Conservation (phyloP, 805 yeast genomes). For the Candida yuanshanica region DNA sequence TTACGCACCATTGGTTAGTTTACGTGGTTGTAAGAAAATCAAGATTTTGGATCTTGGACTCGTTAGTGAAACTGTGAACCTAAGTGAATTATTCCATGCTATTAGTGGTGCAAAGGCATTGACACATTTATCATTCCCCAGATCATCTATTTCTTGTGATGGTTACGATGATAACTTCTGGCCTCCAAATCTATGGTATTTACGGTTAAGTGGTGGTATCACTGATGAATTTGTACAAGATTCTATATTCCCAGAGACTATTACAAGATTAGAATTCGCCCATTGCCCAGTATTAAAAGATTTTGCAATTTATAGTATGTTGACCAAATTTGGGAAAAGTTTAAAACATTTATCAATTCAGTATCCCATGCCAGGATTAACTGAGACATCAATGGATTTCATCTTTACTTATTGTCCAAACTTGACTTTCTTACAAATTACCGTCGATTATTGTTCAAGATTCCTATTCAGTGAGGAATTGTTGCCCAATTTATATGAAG, state of each 20-base stretch:
- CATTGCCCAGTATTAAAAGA: constrained; percentile 81
- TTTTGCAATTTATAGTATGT: constrained; percentile 54
- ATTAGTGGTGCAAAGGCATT: constrained; percentile 56
- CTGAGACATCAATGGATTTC: constrained; percentile 63
- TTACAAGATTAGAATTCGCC: constrained; percentile 68
- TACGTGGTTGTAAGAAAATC: constrained; percentile 63
- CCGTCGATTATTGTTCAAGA: constrained; percentile 69
- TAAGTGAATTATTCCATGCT: constrained; percentile 72
- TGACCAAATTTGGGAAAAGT: constrained; percentile 60
- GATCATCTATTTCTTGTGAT: constrained; percentile 74
- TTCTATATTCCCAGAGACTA: constrained; percentile 67
- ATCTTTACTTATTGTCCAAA: constrained; percentile 75
- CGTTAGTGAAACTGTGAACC: constrained; percentile 86
- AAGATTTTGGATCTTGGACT: constrained; percentile 69
- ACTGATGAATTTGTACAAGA: constrained; percentile 70
- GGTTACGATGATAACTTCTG: constrained; percentile 52
- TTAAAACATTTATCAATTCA: constrained; percentile 59
- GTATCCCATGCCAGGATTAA: constrained; percentile 85
- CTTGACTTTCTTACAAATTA: constrained; percentile 52
- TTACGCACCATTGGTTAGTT: constrained; percentile 76
- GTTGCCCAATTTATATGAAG: constrained; percentile 21
- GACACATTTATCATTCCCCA: constrained; percentile 78
- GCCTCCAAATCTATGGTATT: constrained; percentile 72
- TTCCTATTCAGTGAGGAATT: constrained; percentile 45
- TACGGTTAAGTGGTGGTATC: constrained; percentile 85